Evolutionary conservation across 2,329 filamentous ascomycete species (phyloP).

Genomic region (Aspergillus arachidicola): DNA sequence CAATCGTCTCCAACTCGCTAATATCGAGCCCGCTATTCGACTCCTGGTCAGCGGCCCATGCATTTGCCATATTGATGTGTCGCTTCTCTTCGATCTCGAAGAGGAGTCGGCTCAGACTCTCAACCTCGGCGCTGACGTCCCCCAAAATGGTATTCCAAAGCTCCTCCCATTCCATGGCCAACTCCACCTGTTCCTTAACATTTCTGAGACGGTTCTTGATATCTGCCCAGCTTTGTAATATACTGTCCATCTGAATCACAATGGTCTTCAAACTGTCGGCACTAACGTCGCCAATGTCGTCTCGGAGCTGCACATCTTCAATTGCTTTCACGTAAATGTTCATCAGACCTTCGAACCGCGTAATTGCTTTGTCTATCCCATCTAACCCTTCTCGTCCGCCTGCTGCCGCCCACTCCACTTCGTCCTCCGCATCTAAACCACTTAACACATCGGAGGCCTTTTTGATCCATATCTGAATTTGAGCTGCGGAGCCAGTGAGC

Average conservation of each 20-base stretch:
- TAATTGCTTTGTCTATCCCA: slow-evolving; percentile 69
- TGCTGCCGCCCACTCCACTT: slow-evolving; percentile 93
- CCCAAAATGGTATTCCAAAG: slow-evolving; percentile 92
- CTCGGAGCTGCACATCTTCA: slow-evolving; percentile 79
- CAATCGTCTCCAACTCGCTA: slow-evolving; percentile 87
- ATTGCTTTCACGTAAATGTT: slow-evolving; percentile 94
- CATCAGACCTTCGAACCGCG: slow-evolving; percentile 83
- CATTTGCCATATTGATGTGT: slow-evolving; percentile 68
- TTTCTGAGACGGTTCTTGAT: slow-evolving; percentile 76
- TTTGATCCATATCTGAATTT: slow-evolving; percentile 90
- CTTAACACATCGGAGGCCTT: slow-evolving; percentile 88
- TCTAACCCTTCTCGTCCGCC: slow-evolving; percentile 65
- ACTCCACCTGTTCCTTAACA: slow-evolving; percentile 88
- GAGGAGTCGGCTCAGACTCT: slow-evolving; percentile 75
- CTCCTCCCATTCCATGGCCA: slow-evolving; percentile 99
- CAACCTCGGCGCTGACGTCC: slow-evolving; percentile 87
- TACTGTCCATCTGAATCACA: slow-evolving; percentile 85
- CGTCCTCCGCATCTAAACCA: slow-evolving; percentile 90
- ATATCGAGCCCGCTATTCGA: slow-evolving; percentile 66
- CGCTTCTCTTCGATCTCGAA: slow-evolving; percentile 98
- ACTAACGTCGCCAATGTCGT: slow-evolving; percentile 73
- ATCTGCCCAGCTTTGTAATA: slow-evolving; percentile 79
- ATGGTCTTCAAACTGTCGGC: slow-evolving; percentile 71
- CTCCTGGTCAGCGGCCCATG: slow-evolving; percentile 56
- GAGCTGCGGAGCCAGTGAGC: slow-evolving; percentile 82